Conservation (phyloP, 2,329 filamentous ascomycete genomes). For the Scytalidium lignicola region DNA sequence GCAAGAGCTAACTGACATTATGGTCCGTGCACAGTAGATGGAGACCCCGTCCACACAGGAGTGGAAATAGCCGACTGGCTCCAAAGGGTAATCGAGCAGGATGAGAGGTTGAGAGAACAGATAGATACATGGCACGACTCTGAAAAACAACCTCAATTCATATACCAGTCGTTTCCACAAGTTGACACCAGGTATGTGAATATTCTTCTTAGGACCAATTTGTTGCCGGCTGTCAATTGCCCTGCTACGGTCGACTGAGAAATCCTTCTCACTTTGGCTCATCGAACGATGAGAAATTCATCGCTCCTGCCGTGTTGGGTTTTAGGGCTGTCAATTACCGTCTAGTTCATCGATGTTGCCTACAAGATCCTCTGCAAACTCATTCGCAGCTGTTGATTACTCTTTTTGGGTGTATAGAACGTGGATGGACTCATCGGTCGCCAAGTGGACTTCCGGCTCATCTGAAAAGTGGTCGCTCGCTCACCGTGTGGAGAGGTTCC, state of each 20-base stretch:
- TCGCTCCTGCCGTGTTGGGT: not conserved
- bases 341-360: not conserved
- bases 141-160: not conserved
- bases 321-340: not conserved
- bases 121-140: not conserved
- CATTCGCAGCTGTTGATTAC: too few species aligned
- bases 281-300: not conserved
- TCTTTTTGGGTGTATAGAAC: too few species aligned
- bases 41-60: not conserved
- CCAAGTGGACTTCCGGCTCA: too few species aligned
- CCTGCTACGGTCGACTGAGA: not conserved
- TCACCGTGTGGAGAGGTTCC: too few species aligned
- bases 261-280: too few species aligned
- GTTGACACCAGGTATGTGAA: not conserved
- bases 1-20: not conserved
- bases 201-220: not conserved
- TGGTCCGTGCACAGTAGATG: not conserved
- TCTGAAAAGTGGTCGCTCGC: too few species aligned
- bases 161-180: not conserved
- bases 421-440: too few species aligned
- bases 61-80: not conserved
- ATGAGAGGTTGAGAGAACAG: not conserved
- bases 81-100: not conserved
- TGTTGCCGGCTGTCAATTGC: not conserved
- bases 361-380: too few species aligned